Evolutionary conservation across 129 eudicot species (phyloP).

Genomic region (Flaveria sonorensis): DNA sequence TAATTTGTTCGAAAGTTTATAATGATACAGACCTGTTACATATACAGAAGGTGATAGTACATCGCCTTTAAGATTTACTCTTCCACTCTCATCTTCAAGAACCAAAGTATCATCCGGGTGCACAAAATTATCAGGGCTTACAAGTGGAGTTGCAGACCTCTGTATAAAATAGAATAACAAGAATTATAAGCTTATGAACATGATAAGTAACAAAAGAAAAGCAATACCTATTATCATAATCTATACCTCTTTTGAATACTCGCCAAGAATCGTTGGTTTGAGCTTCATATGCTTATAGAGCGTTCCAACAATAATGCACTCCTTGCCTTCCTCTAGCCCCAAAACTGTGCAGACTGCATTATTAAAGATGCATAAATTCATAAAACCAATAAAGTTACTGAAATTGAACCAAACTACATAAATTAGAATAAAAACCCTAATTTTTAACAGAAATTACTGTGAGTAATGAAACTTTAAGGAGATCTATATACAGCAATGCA

Average conservation of each 20-base stretch:
- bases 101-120: slow-evolving; percentile 79
- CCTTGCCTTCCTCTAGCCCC: slow-evolving; percentile 81
- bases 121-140: slow-evolving; percentile 72
- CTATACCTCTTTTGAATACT: slow-evolving; percentile 90
- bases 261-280: slow-evolving; percentile 82
- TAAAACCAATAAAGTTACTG: slow-evolving; percentile 3
- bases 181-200: slow-evolving; percentile 5
- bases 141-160: slow-evolving; percentile 76
- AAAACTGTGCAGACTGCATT: slow-evolving; percentile 77
- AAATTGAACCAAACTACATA: slow-evolving; percentile 1
- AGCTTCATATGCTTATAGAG: slow-evolving; percentile 96
- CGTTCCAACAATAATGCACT: slow-evolving; percentile 91
- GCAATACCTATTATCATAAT: neutral
- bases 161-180: slow-evolving; percentile 28
- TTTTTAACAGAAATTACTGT: neutral
- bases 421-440: neutral
- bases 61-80: slow-evolving; percentile 76
- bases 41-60: slow-evolving; percentile 69
- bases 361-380: slow-evolving; percentile 10
- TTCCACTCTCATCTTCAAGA: slow-evolving; percentile 94
- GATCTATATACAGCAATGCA: slow-evolving; percentile 17
- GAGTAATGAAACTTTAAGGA: no score
- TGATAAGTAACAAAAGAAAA: slow-evolving; percentile 11
- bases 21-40: slow-evolving; percentile 69
- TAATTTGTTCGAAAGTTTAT: neutral